Conservation (phyloP, 2,329 filamentous ascomycete genomes). For the Colletotrichum paranaense region DNA sequence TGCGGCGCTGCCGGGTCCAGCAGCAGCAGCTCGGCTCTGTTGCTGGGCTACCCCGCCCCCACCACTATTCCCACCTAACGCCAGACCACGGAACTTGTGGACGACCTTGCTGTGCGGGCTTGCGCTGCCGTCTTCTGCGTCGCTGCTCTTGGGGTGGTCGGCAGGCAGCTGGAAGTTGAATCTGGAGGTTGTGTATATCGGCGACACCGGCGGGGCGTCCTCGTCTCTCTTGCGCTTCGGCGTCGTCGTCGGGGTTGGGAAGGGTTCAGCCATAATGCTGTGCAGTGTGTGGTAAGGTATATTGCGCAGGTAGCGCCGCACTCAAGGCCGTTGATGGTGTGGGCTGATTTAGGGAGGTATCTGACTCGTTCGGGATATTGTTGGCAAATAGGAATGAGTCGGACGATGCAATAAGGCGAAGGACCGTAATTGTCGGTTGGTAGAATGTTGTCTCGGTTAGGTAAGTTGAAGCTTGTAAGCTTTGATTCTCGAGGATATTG, state of each 20-base stretch:
- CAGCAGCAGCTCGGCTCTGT: slow-evolving; percentile 23
- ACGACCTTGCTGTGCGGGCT: slow-evolving; percentile 66
- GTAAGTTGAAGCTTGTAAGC: neutral
- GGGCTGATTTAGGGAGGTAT: neutral
- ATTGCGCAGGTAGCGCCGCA: neutral
- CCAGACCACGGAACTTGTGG: slow-evolving; percentile 63
- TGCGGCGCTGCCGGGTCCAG: neutral
- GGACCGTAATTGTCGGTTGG: neutral
- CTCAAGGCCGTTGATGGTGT: slow-evolving; percentile 32
- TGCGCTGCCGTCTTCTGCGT: slow-evolving; percentile 57
- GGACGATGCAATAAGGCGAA: neutral
- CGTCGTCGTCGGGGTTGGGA: slow-evolving; percentile 42
- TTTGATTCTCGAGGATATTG: neutral
- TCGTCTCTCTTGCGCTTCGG: slow-evolving; percentile 60
- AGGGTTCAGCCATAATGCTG: slow-evolving; percentile 27
- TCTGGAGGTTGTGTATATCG: slow-evolving; percentile 41
- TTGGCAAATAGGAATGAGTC: neutral
- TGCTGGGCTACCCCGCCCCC: slow-evolving; percentile 57
- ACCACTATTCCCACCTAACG: slow-evolving; percentile 50
- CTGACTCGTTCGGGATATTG: slow-evolving; percentile 9
- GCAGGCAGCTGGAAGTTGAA: slow-evolving; percentile 59
- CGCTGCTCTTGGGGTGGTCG: slow-evolving; percentile 38
- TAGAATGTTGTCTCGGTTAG: neutral
- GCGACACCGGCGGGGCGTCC: slow-evolving; percentile 45
- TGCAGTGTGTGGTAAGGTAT: neutral